A percentile compares a stretch with the other conserved stretches of the same genome.
phyloP scores from a whole-genome alignment of 2,329 filamentous ascomycete genomes.

The Onygenales sp. region DNA sequence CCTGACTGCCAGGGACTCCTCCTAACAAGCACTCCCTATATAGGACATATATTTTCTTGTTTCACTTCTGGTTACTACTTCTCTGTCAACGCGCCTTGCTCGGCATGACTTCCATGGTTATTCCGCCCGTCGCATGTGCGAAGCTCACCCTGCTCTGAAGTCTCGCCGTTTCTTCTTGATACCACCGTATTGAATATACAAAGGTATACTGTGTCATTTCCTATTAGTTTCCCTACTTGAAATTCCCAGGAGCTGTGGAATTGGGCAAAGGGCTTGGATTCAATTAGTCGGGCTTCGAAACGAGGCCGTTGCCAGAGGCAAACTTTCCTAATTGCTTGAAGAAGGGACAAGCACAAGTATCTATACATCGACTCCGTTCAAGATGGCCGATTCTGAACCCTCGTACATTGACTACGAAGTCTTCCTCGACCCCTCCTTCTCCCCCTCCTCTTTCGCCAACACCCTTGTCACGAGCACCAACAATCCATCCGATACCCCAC shows the following conservation, averaged over 20 bases:
- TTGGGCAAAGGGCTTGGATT: background rate
- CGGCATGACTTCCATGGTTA: background rate
- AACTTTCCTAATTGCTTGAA: background rate
- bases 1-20: no score
- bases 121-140: background rate
- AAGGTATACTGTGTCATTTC: background rate
- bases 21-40: no score
- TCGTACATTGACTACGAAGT: constrained; percentile 96
- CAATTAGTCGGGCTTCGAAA: background rate
- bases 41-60: no score
- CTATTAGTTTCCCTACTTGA: background rate
- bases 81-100: background rate
- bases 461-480: constrained; percentile 81
- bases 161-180: background rate
- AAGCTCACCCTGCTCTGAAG: background rate
- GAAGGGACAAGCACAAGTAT: background rate
- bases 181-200: background rate
- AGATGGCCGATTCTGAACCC: constrained; percentile 36
- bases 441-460: constrained; percentile 75
- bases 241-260: background rate
- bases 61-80: no score
- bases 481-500: constrained; percentile 76
- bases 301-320: background rate
- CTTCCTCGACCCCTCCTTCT: constrained; percentile 77
- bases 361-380: background rate